Percentiles rank a stretch among this genome's conserved stretches.
Conservation (phyloP, 2,329 filamentous ascomycete species). For the Sporothrix dimorphospora region DNA sequence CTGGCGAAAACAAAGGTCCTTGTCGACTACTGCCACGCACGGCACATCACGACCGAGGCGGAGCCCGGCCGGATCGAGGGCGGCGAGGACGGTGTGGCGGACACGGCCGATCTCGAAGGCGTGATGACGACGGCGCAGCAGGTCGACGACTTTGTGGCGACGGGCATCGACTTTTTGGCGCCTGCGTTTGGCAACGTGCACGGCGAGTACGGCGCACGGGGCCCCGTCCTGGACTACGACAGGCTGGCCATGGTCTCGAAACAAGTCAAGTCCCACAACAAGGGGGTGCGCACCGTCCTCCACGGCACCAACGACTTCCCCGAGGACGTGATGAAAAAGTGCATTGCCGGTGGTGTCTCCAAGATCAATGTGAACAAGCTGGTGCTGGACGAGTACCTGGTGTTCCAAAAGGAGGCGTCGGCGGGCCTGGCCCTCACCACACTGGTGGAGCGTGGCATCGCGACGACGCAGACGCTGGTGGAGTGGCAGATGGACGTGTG, state of each 20-base stretch:
- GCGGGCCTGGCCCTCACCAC: constrained; percentile 38
- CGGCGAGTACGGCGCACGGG: constrained; percentile 62
- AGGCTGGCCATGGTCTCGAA: constrained; percentile 49
- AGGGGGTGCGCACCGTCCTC: constrained; percentile 33
- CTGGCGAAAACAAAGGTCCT: constrained; percentile 63
- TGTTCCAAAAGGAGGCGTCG: constrained; percentile 22
- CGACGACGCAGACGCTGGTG: constrained; percentile 46
- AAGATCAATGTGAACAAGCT: constrained; percentile 60
- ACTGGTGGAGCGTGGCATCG: constrained; percentile 52
- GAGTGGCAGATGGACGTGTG: constrained; percentile 55
- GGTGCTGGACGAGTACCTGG: constrained; percentile 23
- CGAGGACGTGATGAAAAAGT: constrained; percentile 52
- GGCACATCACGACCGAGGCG: constrained; percentile 67
- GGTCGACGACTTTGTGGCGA: constrained; percentile 61
- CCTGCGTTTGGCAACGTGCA: constrained; percentile 69
- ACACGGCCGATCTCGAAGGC: constrained; percentile 47
- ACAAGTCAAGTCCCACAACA: constrained; percentile 17
- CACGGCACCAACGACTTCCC: constrained; percentile 38
- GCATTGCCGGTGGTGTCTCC: constrained; percentile 55
- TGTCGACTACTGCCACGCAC: constrained; percentile 63
- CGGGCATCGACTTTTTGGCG: constrained; percentile 66
- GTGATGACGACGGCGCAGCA: constrained; percentile 62
- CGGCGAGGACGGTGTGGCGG: constrained; percentile 65
- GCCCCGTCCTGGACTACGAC: constrained; percentile 57
- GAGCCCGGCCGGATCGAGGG: constrained; percentile 68